These are phyloP conservation scores for Suillus ampliporus DNA, from an alignment of 768 basidiomycete genomes.

Conservation along the genomic window DNA sequence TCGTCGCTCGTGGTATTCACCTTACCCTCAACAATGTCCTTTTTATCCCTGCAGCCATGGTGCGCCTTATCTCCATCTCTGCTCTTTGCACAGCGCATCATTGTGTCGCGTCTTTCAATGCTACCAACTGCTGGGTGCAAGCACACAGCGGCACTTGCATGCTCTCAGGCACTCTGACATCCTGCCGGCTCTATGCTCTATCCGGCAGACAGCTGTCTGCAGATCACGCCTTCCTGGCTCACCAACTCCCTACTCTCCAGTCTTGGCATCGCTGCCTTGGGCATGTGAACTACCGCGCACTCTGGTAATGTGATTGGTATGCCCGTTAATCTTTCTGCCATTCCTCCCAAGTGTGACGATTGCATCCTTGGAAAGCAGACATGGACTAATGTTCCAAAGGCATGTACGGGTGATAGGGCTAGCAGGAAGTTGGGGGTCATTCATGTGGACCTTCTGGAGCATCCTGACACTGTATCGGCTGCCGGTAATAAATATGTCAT, in stretches of 20 bases:
- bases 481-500: background rate
- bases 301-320: constrained; percentile 11
- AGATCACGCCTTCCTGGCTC: constrained; percentile 23
- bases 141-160: background rate
- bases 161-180: background rate
- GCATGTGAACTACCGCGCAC: constrained; percentile 33
- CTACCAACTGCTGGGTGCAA: constrained; percentile 10
- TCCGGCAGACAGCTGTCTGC: constrained; percentile 1
- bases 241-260: constrained; percentile 18
- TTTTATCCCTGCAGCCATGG: constrained; percentile 21
- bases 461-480: constrained; percentile 17
- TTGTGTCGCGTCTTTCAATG: constrained; percentile 23
- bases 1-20: constrained; percentile 15
- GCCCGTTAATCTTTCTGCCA: constrained; percentile 4
- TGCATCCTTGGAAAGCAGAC: constrained; percentile 8
- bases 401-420: background rate
- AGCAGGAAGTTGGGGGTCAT: background rate
- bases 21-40: constrained; percentile 20
- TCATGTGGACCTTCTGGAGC: constrained; percentile 8
- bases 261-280: constrained; percentile 37
- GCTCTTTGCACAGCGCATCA: constrained; percentile 17
- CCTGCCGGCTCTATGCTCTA: background rate
- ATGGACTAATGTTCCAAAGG: background rate
- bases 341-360: constrained; percentile 11
- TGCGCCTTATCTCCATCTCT: constrained; percentile 29